Conservation (phyloP, 768 basidiomycete species). For the Boletus barrowsii region DNA sequence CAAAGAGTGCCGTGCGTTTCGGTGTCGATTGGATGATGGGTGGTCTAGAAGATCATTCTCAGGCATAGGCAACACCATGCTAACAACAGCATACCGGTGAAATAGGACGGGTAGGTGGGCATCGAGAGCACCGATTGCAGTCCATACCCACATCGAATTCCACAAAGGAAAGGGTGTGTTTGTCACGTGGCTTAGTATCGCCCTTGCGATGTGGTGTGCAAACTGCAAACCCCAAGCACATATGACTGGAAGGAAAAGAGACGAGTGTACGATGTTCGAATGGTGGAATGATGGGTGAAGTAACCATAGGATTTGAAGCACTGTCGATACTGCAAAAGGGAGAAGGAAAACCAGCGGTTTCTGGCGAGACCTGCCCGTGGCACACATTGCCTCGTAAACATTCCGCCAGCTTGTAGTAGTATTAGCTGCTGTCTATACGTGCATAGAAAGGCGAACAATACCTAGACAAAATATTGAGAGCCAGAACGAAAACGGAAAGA, state of each 20-base stretch:
- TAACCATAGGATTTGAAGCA: slow-evolving; percentile 82
- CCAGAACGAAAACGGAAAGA: slow-evolving; percentile 65
- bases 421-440: slow-evolving; percentile 3
- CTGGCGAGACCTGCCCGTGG: slow-evolving; percentile 39
- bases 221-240: slow-evolving; percentile 93
- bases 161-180: slow-evolving; percentile 79
- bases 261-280: slow-evolving; percentile 70
- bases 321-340: slow-evolving; percentile 71
- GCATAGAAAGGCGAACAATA: slow-evolving; percentile 19
- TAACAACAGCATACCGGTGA: slow-evolving; percentile 49
- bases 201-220: slow-evolving; percentile 84
- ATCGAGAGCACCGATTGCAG: slow-evolving; percentile 71
- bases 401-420: slow-evolving; percentile 63
- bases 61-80: slow-evolving; percentile 3
- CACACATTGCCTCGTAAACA: slow-evolving; percentile 60
- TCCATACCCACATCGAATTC: slow-evolving; percentile 87
- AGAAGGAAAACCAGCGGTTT: slow-evolving; percentile 71
- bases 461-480: slow-evolving; percentile 79
- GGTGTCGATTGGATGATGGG: slow-evolving; percentile 75
- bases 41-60: slow-evolving; percentile 37
- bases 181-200: slow-evolving; percentile 93
- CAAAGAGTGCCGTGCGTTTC: slow-evolving; percentile 61
- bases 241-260: slow-evolving; percentile 82
- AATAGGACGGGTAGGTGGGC: slow-evolving; percentile 73
- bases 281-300: slow-evolving; percentile 57